phyloP scores from a whole-genome alignment of 2,329 filamentous ascomycete species.

The Fusarium pseudoanthophilum region DNA sequence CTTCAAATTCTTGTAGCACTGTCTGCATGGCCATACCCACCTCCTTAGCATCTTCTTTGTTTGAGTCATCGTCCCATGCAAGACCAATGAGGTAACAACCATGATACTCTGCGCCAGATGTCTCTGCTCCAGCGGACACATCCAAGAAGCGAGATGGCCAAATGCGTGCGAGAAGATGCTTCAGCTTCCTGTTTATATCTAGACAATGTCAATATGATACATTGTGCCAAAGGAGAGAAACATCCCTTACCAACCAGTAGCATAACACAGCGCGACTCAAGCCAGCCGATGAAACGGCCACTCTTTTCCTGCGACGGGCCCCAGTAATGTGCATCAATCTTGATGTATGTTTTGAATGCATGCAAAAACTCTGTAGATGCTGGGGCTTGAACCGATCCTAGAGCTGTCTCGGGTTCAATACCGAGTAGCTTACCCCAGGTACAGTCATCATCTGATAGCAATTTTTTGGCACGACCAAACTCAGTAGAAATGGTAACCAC shows the following conservation, averaged over 20 bases:
- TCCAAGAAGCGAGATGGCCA: constrained; percentile 71
- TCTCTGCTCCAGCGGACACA: constrained; percentile 34
- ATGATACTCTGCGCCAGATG: constrained; percentile 60
- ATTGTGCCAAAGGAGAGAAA: background rate
- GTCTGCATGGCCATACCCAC: constrained; percentile 57
- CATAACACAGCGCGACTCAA: constrained; percentile 69
- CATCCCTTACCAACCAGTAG: constrained; percentile 64
- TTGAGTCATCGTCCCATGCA: constrained; percentile 48
- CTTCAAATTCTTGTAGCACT: constrained; percentile 60
- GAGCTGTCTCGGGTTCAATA: background rate
- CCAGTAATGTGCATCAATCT: constrained; percentile 74
- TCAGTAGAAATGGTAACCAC: constrained; percentile 63
- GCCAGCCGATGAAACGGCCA: constrained; percentile 68
- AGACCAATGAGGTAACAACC: constrained; percentile 72
- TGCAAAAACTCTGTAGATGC: constrained; percentile 61
- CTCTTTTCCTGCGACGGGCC: constrained; percentile 65
- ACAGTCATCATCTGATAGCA: constrained; percentile 50
- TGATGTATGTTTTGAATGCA: constrained; percentile 65
- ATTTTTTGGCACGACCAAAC: constrained; percentile 57
- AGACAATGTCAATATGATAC: constrained; percentile 6
- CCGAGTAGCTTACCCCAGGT: constrained; percentile 59
- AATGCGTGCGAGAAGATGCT: constrained; percentile 64
- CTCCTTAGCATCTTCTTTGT: constrained; percentile 55
- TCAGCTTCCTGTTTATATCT: constrained; percentile 67
- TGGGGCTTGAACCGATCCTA: background rate